Percentiles rank a stretch among this genome's conserved stretches.
These are phyloP conservation scores for Nicotiana sylvestris DNA, from an alignment of 257 asterid species.

Conservation along the genomic window DNA sequence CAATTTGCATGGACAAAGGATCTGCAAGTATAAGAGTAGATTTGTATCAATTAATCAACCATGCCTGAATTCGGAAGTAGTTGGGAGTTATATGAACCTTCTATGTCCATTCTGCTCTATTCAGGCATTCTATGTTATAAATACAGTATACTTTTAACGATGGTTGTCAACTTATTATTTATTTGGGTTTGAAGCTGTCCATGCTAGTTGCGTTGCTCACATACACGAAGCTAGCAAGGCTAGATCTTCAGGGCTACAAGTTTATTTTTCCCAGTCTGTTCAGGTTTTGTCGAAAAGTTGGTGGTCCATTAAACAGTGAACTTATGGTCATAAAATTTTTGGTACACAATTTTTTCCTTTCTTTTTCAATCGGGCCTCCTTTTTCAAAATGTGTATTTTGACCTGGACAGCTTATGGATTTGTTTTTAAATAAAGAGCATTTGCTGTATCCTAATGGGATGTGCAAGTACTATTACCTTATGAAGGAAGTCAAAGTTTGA, in stretches of 20 bases:
- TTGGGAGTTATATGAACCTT: background rate
- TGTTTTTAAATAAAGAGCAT: too few relatives aligned
- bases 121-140: too few relatives aligned
- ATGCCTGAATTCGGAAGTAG: background rate
- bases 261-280: background rate
- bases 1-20: background rate
- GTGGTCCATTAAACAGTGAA: background rate
- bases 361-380: too few relatives aligned
- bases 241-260: background rate
- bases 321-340: too few relatives aligned
- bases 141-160: background rate
- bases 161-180: background rate
- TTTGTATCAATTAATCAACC: background rate
- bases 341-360: too few relatives aligned
- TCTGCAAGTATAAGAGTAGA: background rate
- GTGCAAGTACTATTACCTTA: too few relatives aligned
- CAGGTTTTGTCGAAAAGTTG: background rate
- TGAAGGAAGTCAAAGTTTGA: too few relatives aligned
- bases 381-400: too few relatives aligned
- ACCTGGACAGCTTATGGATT: too few relatives aligned
- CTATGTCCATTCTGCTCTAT: background rate
- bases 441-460: too few relatives aligned
- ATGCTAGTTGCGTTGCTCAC: background rate
- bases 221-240: background rate
- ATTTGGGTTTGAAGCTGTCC: background rate